phyloP scores from a whole-genome alignment of 257 asterid species.

The Cinchona pubescens region DNA sequence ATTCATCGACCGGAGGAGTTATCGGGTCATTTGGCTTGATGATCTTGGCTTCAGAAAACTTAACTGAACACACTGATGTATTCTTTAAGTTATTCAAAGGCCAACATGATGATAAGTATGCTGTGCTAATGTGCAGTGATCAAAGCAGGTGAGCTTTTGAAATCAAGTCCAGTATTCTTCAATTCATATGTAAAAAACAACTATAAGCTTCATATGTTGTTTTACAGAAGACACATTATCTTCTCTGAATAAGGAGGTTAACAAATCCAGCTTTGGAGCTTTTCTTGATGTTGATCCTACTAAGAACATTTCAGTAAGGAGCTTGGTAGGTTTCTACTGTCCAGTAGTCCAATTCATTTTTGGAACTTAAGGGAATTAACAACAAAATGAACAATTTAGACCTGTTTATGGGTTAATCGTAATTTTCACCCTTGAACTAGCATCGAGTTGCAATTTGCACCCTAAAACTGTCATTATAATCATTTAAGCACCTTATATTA shows the following conservation, averaged over 20 bases:
- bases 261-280: slow-evolving; percentile 30
- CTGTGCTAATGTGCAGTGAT: slow-evolving; percentile 39
- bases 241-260: slow-evolving; percentile 23
- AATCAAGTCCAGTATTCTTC: not conserved
- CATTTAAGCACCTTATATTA: too few species aligned
- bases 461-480: too few species aligned
- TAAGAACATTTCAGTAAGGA: slow-evolving; percentile 27
- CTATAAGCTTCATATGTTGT: not conserved
- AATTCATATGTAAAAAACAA: not conserved
- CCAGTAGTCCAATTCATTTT: too few species aligned
- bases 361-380: not conserved
- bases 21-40: slow-evolving; percentile 39
- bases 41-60: slow-evolving; percentile 32
- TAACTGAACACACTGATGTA: slow-evolving; percentile 32
- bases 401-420: too few species aligned
- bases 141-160: slow-evolving; percentile 27
- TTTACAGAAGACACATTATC: too few species aligned
- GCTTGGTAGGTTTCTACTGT: slow-evolving; percentile 21
- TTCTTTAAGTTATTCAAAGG: slow-evolving; percentile 27
- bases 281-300: slow-evolving; percentile 28
- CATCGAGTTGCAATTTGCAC: too few species aligned
- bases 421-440: too few species aligned
- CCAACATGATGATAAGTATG: slow-evolving; percentile 9
- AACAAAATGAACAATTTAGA: not conserved
- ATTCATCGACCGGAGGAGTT: slow-evolving; percentile 23